These are phyloP conservation scores for Hericium alpestre DNA, from an alignment of 768 basidiomycete genomes.

Conservation along the genomic window DNA sequence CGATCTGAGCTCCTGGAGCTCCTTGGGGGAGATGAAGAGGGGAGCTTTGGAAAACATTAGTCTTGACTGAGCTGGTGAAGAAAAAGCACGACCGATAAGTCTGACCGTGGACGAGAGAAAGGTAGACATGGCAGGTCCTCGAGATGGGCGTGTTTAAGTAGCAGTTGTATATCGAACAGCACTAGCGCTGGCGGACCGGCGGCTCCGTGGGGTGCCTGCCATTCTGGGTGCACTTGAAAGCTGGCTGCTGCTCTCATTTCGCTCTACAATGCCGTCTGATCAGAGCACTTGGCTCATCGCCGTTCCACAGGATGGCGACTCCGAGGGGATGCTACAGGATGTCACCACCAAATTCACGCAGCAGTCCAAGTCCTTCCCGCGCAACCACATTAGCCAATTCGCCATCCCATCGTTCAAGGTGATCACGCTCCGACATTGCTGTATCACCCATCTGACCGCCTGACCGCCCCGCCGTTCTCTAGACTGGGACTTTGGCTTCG, in stretches of 20 bases:
- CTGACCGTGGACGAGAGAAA: neutral
- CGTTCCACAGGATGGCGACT: slow-evolving; percentile 78
- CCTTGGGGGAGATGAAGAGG: slow-evolving; percentile 21
- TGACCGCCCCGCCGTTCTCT: slow-evolving; percentile 3
- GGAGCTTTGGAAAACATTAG: slow-evolving; percentile 15
- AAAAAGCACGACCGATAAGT: neutral
- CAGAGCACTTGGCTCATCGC: slow-evolving; percentile 90
- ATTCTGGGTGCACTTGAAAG: neutral
- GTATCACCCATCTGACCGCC: neutral
- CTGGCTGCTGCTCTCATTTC: neutral
- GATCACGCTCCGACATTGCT: slow-evolving; percentile 5
- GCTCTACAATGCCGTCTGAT: slow-evolving; percentile 75
- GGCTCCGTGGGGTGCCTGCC: neutral
- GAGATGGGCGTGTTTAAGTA: neutral
- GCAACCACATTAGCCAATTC: slow-evolving; percentile 49
- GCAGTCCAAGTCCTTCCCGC: slow-evolving; percentile 38
- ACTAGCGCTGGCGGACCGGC: neutral
- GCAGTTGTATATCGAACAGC: neutral
- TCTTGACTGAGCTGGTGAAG: neutral
- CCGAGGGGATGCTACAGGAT: slow-evolving; percentile 63
- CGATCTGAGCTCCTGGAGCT: slow-evolving; percentile 19
- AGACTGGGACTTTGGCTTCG: slow-evolving; percentile 91
- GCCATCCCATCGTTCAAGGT: slow-evolving; percentile 89
- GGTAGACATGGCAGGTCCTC: neutral
- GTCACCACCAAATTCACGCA: slow-evolving; percentile 50